Conservation (phyloP, 2,329 filamentous ascomycete species). For the Fusarium duplospermum region DNA sequence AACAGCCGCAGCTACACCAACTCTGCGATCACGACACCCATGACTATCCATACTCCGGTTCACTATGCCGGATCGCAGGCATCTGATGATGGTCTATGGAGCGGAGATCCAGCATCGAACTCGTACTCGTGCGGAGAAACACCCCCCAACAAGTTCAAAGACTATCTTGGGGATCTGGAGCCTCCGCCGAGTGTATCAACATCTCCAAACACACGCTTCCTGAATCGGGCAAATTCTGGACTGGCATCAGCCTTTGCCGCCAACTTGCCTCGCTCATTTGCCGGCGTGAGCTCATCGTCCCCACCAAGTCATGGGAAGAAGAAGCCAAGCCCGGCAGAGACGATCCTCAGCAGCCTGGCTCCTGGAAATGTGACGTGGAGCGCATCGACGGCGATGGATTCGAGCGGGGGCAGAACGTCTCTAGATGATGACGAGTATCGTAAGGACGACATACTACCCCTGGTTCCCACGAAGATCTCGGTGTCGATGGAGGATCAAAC, state of each 20-base stretch:
- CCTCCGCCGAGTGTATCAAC: conserved; percentile 67
- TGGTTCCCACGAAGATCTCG: conserved; percentile 64
- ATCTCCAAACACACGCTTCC: conserved; percentile 66
- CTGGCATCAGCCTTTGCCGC: conserved; percentile 67
- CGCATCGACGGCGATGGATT: conserved; percentile 59
- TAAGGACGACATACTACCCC: conserved; percentile 58
- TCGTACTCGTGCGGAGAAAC: conserved; percentile 73
- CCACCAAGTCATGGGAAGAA: conserved; percentile 61
- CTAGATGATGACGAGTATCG: conserved; percentile 65
- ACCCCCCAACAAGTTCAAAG: conserved; percentile 63
- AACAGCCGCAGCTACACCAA: conserved; percentile 64
- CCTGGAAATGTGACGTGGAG: conserved; percentile 64
- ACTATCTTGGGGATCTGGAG: conserved; percentile 59
- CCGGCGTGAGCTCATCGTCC: conserved; percentile 55
- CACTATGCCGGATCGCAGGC: conserved; percentile 66
- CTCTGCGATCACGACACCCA: conserved; percentile 68
- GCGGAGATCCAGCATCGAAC: conserved; percentile 64
- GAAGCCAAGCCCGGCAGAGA: conserved; percentile 71
- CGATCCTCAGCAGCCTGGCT: conserved; percentile 66
- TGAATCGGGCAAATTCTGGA: conserved; percentile 66
- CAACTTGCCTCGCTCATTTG: conserved; percentile 63
- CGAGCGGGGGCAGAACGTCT: conserved; percentile 61
- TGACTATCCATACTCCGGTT: conserved; percentile 66
- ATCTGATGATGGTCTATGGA: conserved; percentile 67
- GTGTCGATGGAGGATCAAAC: conserved; percentile 70